Evolutionary conservation across 345 rosid genomes (phyloP), one percentile per base, ranked within the genome.

Genomic region (Microcos paniculata): DNA sequence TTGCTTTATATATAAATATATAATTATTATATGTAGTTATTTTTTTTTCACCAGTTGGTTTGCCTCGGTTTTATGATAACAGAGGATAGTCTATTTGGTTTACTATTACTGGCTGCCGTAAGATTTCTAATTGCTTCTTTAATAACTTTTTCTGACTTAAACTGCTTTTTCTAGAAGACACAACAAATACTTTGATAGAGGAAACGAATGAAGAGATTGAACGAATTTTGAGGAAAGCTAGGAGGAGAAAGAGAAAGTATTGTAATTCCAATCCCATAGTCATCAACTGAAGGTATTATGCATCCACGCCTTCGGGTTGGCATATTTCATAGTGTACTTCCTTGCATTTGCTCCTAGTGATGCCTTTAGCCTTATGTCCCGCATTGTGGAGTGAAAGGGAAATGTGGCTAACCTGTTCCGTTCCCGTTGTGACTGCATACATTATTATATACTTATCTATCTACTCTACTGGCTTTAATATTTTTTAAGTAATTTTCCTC

Each of bases 241-340:
- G 98, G 86, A 90, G 96, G 84, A 81, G 84, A 70, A 96, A 84
- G 87, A 83, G 98, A 79, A 91, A 87, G 80, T 72, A 77, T 52
- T 76, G 72, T 52, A 85, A 85, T 77, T 72, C 85, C 65, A 85
- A 85, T 77, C 73, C 85, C 65, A 92, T 96, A 67, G 84, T 94
- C 78, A 94, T 96, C 69, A 83, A 88, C 79, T 94, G 83, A 89
- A 86, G 91, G 91, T 80, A 86, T 9, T 18, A 40, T 18, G 52
- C 65, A 55, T 16, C 59, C 73, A 31, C n/a, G n/a, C 30, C 14
- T 48, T 48, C 11, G 21, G 62, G 30, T 71, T 38, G 51, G 35
- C 66, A 38, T 13, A 7, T 35, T 52, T 23, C 1, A 1, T 12
- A 38, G 40, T 46, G n/a, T n/a, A n/a, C n/a, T 40, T 4, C 33